These are phyloP conservation scores for Penicillium sp. DNA, from an alignment of 2,329 filamentous ascomycete species.

Conservation along the genomic window DNA sequence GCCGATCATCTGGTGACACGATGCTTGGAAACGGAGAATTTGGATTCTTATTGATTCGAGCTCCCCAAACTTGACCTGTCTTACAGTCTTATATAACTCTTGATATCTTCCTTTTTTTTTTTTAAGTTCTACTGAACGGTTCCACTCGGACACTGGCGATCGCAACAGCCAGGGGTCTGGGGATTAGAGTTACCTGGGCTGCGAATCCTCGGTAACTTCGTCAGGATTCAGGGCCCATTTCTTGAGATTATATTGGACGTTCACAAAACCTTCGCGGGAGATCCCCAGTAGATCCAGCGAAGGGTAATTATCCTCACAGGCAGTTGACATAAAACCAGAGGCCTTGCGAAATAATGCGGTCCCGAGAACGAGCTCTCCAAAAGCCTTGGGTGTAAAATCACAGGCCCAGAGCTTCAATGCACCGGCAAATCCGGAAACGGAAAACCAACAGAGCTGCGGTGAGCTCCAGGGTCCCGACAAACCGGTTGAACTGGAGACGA, in stretches of 20 bases:
- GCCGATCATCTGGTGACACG: background rate
- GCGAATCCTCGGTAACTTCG: conserved; percentile 31
- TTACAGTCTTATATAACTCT: background rate
- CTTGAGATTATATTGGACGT: conserved; percentile 32
- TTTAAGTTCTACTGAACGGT: conserved; percentile 10
- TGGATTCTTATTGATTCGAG: background rate
- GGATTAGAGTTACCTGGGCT: conserved; percentile 27
- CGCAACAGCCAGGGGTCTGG: conserved; percentile 13
- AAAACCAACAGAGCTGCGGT: background rate
- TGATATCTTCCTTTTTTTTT: conserved; percentile 11
- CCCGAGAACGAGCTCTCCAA: background rate
- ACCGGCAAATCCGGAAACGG: background rate
- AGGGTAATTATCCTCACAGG: background rate
- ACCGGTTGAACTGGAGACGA: conserved; percentile 36
- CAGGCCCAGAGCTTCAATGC: background rate
- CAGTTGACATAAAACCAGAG: background rate
- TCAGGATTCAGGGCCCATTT: conserved; percentile 31
- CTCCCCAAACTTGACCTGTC: background rate
- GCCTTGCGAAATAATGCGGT: background rate
- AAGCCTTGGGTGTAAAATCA: background rate
- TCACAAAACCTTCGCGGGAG: conserved; percentile 40
- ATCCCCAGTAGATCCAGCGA: conserved; percentile 41
- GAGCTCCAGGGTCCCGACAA: conserved; percentile 32
- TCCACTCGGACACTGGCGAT: conserved; percentile 9
- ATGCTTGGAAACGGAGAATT: background rate